Evolutionary conservation across 805 yeast species (phyloP), one percentile per base, ranked within the genome.

Genomic region (Maudiozyma barnettii): DNA sequence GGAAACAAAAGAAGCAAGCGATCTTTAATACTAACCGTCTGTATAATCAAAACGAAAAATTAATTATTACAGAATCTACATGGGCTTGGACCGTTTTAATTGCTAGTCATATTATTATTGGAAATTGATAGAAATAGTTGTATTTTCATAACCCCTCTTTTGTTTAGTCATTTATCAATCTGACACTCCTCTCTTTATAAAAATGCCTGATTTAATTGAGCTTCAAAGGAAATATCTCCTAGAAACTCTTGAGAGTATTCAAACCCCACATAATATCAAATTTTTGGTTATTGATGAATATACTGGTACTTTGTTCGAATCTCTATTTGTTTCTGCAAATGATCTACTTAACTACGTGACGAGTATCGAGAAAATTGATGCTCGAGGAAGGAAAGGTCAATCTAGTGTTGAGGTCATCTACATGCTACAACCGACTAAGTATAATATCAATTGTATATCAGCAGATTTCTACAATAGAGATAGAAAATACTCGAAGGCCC

Each of bases 401-500:
- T 65, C 76, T 2, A 78, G 81, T 18, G 72, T 86, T 41, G 91
- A 84, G 54, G 97, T 89, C 6, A 69, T 93, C 9, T 93, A 93
- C 64, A 67, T 93, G 23, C 65, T 88, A 16, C 85, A 84, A 44
- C 89, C 95, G 0, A 66, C 79, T 5, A 65, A 68, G 33, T 87
- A 77, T 66, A 77, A 82, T 36, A 67, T 88, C 49, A 82, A 81
- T 48, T 90, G 98, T 65, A 72, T 93, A 19, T 65, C 79, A 43
- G 81, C 90, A 0, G 99, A 93, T 64, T 84, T 75, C 53, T 64
- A 75, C 5, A 74, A 77, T 9, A 69, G 71, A 19, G 84, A 91
- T 1, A 70, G 76, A n/a, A 75, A 95, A 48, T 93, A 90, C 66
- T 78, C 78, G 47, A 75, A 73, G 39, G 90, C 90, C 1, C 82